Conservation (phyloP, 192 early-diverging fungal genomes). For the Helicostylum pulchrum region DNA sequence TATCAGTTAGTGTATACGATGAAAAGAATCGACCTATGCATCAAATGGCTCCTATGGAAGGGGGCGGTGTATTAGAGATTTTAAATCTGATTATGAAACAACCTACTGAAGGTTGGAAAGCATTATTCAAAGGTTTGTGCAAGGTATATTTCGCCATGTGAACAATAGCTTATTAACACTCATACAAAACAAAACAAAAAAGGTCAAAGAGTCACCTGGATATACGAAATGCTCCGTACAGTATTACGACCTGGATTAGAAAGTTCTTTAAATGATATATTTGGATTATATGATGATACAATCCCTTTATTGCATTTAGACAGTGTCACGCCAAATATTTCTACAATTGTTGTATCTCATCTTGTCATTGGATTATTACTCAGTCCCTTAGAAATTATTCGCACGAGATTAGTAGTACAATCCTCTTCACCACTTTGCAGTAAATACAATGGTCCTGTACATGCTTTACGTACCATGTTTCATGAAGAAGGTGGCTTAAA, state of each 20-base stretch:
- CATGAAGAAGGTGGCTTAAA: constrained; percentile 65
- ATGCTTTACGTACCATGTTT: constrained; percentile 69
- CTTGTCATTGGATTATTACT: constrained; percentile 74
- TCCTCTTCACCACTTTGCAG: constrained; percentile 63
- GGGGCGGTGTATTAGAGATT: constrained; percentile 48
- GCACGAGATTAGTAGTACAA: constrained; percentile 83
- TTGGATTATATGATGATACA: constrained; percentile 82
- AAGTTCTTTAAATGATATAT: constrained; percentile 80
- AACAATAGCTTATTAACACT: too few relatives aligned
- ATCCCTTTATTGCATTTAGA: constrained; percentile 61
- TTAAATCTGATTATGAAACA: constrained; percentile 52
- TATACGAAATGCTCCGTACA: constrained; percentile 65
- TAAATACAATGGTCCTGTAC: constrained; percentile 72
- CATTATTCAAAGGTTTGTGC: constrained; percentile 48
- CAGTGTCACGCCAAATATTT: constrained; percentile 51
- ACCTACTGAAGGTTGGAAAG: constrained; percentile 59
- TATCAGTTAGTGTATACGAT: constrained; percentile 49
- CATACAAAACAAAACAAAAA: not conserved
- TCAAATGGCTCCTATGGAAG: constrained; percentile 56
- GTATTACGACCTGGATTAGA: constrained; percentile 79
- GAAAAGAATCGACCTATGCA: constrained; percentile 53
- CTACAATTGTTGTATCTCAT: constrained; percentile 70
- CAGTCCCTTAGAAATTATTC: constrained; percentile 85
- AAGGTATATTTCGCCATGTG: not conserved
- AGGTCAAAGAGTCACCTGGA: constrained; percentile 66